These are phyloP conservation scores for Iris macrosiphon DNA, from an alignment of 106 monocot species.

Conservation along the genomic window DNA sequence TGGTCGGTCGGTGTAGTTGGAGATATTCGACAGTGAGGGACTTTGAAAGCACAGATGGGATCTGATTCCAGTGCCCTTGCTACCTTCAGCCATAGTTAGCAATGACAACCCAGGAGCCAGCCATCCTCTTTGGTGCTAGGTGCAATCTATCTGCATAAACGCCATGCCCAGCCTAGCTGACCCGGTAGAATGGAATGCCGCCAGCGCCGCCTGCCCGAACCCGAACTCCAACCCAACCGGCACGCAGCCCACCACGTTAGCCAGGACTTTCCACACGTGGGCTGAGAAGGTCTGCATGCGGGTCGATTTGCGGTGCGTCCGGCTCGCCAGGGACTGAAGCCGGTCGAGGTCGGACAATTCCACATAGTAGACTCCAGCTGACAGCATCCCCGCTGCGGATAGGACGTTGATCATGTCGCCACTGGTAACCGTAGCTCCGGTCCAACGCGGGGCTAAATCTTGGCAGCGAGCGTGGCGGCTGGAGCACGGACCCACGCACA, in stretches of 20 bases:
- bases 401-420: too few relatives aligned
- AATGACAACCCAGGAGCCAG: conserved; percentile 14
- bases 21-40: neutral
- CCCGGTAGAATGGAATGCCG: neutral
- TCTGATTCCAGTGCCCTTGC: neutral
- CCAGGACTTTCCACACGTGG: conserved; percentile 25
- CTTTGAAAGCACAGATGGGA: neutral
- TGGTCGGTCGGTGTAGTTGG: too few relatives aligned
- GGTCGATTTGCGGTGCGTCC: neutral
- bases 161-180: conserved; percentile 6
- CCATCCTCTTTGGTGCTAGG: conserved; percentile 11
- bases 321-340: neutral
- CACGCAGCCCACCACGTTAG: conserved; percentile 4
- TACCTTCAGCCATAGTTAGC: neutral
- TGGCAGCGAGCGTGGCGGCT: too few relatives aligned
- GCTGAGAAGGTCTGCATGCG: conserved; percentile 21
- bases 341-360: conserved; percentile 4
- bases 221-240: conserved; percentile 24
- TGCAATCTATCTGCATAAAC: neutral
- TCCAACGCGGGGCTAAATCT: too few relatives aligned
- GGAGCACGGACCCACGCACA: too few relatives aligned
- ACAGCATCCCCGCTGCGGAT: too few relatives aligned
- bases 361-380: conserved; percentile 10
- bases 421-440: too few relatives aligned
- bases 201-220: conserved; percentile 16